phyloP scores from a whole-genome alignment of 495 filamentous ascomycete genomes.

The Oleoguttula mirabilis region DNA sequence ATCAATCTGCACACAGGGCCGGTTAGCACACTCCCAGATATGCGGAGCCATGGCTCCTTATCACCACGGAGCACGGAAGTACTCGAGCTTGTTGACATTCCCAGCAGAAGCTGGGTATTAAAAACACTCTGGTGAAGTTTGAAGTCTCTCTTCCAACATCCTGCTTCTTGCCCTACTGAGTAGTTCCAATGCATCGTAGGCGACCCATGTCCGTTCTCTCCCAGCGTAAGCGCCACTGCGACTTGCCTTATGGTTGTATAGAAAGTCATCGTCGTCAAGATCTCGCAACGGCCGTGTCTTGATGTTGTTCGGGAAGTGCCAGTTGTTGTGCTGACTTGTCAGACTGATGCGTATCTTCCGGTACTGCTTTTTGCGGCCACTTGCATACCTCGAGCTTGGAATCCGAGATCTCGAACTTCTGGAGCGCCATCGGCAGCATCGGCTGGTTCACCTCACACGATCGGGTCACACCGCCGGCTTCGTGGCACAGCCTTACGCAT shows the following conservation, averaged over 20 bases:
- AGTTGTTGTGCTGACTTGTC: conserved; percentile 8
- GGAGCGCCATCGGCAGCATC: conserved; percentile 4
- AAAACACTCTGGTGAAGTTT: too few relatives aligned
- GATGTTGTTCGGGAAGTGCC: conserved; percentile 15
- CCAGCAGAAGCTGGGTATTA: background rate
- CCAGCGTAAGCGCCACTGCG: background rate
- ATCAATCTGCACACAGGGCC: too few relatives aligned
- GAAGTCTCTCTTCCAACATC: too few relatives aligned
- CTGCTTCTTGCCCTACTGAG: too few relatives aligned
- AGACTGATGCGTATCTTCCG: background rate
- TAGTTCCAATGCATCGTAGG: too few relatives aligned
- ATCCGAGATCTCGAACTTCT: conserved; percentile 15
- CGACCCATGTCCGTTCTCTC: background rate
- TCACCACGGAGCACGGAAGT: too few relatives aligned
- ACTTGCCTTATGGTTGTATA: conserved; percentile 16
- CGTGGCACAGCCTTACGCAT: conserved; percentile 6
- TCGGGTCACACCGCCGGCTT: conserved; percentile 9
- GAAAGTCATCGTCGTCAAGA: conserved; percentile 18
- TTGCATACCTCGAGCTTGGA: conserved; percentile 15
- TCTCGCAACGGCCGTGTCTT: conserved; percentile 16
- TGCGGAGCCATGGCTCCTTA: too few relatives aligned
- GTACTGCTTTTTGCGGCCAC: too few relatives aligned
- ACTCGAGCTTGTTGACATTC: too few relatives aligned
- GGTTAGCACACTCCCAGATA: too few relatives aligned
- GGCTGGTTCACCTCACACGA: background rate